Base-by-base conservation (phyloP, 768 basidiomycete species). In the Hysterangium stoloniferum region DNA sequence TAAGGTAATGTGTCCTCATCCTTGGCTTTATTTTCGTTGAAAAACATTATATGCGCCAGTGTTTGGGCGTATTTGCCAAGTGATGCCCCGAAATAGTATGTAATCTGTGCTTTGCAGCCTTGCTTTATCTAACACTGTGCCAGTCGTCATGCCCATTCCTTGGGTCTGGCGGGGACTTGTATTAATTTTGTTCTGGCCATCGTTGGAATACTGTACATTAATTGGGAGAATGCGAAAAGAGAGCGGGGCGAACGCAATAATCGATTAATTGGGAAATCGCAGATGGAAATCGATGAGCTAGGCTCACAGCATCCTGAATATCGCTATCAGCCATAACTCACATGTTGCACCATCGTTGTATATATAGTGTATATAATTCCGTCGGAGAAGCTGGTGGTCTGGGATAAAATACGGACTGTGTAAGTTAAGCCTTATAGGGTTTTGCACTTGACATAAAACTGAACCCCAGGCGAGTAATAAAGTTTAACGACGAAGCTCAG, bases 41-140 rank as follows among this genome's bases (percentile, higher is more conserved):
- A n/a, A 44, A 6, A 29, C 29, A 15, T 28, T 9, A 29, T 9
- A 36, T 5, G 25, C 45, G 45, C 3, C 50, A 73, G 71, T 37
- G 73, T 73, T 1, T 74, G 72, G 73, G 72, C 73, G 5, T 76
- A 76, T 52, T 57, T 74, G 9, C 71, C 73, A 4, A 57, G 57
- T 11, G 74, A 76, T 52, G 67, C 72, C 1, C 74, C 73, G 4
- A 63, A 74, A 48, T 76, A 64, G 42, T 45, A 32, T 13, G 44
- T 17, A 3, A 17, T 7, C 17, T 17, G n/a, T 5, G 9, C 17
- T 45, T 13, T 4, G 19, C 43, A 4, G 13, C 9, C 13, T 2
- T 45, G 25, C 25, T 12, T 24, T 9, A 12, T 27, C 13, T 24
- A 7, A 41, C 19, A 41, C 42, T 24, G 8, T 7, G n/a, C 41